These are phyloP conservation scores for Colletotrichum simmondsii DNA, from an alignment of 2,329 filamentous ascomycete species.

Conservation along the genomic window DNA sequence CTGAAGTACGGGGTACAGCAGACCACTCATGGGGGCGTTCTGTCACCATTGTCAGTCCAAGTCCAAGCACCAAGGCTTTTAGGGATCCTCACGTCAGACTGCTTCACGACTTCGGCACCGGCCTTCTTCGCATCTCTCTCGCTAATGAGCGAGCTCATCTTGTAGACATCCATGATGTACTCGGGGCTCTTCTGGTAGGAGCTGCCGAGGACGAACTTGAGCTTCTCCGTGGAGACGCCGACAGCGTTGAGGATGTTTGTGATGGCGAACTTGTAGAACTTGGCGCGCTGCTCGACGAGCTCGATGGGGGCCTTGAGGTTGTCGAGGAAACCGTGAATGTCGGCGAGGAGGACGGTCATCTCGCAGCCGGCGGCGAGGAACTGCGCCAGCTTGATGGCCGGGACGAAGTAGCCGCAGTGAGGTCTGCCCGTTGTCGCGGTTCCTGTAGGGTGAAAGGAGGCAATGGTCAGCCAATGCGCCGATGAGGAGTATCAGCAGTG, in stretches of 20 bases:
- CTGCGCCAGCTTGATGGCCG: conserved; percentile 90
- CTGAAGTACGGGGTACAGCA: conserved; percentile 89
- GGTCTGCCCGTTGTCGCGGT: conserved; percentile 88
- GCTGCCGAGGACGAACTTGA: conserved; percentile 87
- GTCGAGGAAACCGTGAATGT: conserved; percentile 82
- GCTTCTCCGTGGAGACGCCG: conserved; percentile 80
- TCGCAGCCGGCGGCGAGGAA: conserved; percentile 87
- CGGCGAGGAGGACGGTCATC: conserved; percentile 80
- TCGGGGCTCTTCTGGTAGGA: conserved; percentile 79
- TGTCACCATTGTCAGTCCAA: conserved; percentile 8
- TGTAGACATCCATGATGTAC: conserved; percentile 90
- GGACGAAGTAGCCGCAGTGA: conserved; percentile 90
- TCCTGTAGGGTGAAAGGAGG: conserved; percentile 51
- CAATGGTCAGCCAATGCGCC: conserved; percentile 19
- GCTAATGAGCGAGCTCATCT: conserved; percentile 75
- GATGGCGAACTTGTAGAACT: conserved; percentile 86
- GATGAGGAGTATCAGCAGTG: neutral
- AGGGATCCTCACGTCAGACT: conserved; percentile 63
- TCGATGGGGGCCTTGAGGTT: conserved; percentile 90
- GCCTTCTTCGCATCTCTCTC: conserved; percentile 90
- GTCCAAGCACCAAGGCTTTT: neutral
- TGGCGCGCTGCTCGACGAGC: conserved; percentile 81
- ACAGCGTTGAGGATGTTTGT: conserved; percentile 80
- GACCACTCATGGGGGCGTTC: conserved; percentile 72
- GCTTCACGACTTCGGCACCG: conserved; percentile 94